Conservation (phyloP, 352 stramenopile genomes). For the Globisporangium yorkense region DNA sequence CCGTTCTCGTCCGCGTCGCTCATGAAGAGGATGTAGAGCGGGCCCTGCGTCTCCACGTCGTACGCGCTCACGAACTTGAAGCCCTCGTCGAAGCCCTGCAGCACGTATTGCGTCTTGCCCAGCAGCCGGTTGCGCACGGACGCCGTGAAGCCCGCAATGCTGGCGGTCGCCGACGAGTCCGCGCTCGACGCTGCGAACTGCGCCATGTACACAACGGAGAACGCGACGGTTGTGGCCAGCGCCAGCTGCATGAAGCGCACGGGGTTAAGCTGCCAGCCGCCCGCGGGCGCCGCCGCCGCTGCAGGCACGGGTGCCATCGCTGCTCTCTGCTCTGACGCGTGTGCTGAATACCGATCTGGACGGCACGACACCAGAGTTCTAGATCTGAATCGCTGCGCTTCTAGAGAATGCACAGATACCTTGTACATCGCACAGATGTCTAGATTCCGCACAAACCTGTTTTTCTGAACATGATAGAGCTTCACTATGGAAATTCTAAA, state of each 20-base stretch:
- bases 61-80: constrained; percentile 80
- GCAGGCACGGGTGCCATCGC: constrained; percentile 5
- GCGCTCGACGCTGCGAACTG: constrained; percentile 52
- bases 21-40: constrained; percentile 75
- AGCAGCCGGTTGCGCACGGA: constrained; percentile 29
- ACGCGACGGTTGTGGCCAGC: constrained; percentile 44
- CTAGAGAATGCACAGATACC: too few relatives aligned
- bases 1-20: constrained; percentile 60
- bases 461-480: too few relatives aligned
- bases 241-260: constrained; percentile 73
- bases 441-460: too few relatives aligned
- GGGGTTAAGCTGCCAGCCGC: constrained; percentile 22
- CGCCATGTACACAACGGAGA: constrained; percentile 67
- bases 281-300: background rate
- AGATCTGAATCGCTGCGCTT: too few relatives aligned
- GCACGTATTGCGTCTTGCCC: constrained; percentile 51
- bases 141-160: constrained; percentile 19
- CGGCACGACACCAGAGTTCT: too few relatives aligned
- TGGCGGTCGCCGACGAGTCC: background rate
- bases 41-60: constrained; percentile 49
- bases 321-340: background rate
- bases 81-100: constrained; percentile 61
- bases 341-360: background rate
- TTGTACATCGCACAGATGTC: too few relatives aligned
- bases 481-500: too few relatives aligned